Percentiles rank a stretch among this genome's conserved stretches.
Conservation (phyloP, 352 stramenopile species). For the Pythium guiyangense region DNA sequence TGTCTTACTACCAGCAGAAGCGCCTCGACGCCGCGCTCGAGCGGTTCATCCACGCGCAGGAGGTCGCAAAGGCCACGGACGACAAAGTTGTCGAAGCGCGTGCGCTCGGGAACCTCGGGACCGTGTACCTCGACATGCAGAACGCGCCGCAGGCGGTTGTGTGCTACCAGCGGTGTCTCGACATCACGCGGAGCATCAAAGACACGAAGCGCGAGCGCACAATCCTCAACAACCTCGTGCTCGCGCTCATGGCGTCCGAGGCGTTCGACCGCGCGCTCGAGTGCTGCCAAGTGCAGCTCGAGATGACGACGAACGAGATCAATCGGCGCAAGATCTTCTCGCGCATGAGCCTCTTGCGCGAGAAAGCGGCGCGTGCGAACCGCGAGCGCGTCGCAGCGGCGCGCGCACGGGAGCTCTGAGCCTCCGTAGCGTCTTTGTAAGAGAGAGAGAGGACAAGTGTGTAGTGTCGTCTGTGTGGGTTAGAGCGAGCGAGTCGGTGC, state of each 20-base stretch:
- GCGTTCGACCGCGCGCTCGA: constrained; percentile 49
- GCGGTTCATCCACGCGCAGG: constrained; percentile 60
- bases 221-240: constrained; percentile 83
- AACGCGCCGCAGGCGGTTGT: constrained; percentile 60
- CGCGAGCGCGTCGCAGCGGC: constrained; percentile 4
- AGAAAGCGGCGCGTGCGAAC: constrained; percentile 25
- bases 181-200: constrained; percentile 64
- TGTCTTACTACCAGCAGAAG: constrained; percentile 74
- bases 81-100: constrained; percentile 68
- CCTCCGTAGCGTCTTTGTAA: background rate
- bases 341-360: constrained; percentile 67
- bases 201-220: constrained; percentile 76
- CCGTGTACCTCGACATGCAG: constrained; percentile 69
- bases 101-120: constrained; percentile 72
- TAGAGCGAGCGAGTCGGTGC: background rate
- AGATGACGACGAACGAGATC: constrained; percentile 60
- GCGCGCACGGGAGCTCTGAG: background rate
- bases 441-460: background rate
- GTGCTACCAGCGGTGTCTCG: constrained; percentile 76
- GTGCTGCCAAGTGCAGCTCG: constrained; percentile 66
- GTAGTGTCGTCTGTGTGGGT: background rate
- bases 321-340: constrained; percentile 77
- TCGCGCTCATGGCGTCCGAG: constrained; percentile 61
- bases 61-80: constrained; percentile 34
- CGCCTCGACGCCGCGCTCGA: constrained; percentile 53